A percentile compares a stretch with the other conserved stretches of the same genome.
These are phyloP conservation scores for Parasitella parasitica DNA, from an alignment of 371 early-diverging fungal species.

Conservation along the genomic window DNA sequence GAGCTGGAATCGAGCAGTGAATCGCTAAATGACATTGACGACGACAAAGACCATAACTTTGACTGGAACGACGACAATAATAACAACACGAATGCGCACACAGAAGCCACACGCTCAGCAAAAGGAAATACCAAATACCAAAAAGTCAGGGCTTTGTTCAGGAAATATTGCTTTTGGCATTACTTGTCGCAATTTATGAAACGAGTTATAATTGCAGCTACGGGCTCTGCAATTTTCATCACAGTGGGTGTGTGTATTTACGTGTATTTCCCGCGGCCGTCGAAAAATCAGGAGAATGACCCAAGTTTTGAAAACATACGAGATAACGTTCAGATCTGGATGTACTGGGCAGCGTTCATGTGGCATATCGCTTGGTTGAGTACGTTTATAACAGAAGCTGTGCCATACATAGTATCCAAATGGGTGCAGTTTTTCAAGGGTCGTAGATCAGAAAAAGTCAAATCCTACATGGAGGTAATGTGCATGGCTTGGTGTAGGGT, in stretches of 20 bases:
- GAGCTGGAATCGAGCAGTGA: background rate
- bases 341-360: slow-evolving; percentile 19
- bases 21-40: background rate
- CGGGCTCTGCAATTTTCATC: slow-evolving; percentile 4
- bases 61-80: slow-evolving; percentile 4
- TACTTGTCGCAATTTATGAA: slow-evolving; percentile 17
- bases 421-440: background rate
- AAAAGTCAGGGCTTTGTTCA: background rate
- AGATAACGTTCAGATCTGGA: slow-evolving; percentile 13
- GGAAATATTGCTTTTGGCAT: slow-evolving; percentile 16
- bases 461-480: slow-evolving; percentile 13
- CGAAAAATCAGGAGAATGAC: background rate
- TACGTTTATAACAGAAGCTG: slow-evolving; percentile 6
- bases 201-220: slow-evolving; percentile 10
- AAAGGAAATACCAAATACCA: background rate
- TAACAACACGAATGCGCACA: background rate
- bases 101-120: background rate
- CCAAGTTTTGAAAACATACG: slow-evolving; percentile 11
- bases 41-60: slow-evolving; percentile 9
- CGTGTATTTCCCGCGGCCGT: slow-evolving; percentile 8
- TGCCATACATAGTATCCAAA: slow-evolving; percentile 5
- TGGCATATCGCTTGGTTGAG: slow-evolving; percentile 17
- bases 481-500: background rate
- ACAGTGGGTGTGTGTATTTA: slow-evolving; percentile 8
- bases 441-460: slow-evolving; percentile 9